A percentile compares a stretch with the other conserved stretches of the same genome.
phyloP scores from a whole-genome alignment of 1,284 basidiomycete genomes.

The Melampsora larici-populina region DNA sequence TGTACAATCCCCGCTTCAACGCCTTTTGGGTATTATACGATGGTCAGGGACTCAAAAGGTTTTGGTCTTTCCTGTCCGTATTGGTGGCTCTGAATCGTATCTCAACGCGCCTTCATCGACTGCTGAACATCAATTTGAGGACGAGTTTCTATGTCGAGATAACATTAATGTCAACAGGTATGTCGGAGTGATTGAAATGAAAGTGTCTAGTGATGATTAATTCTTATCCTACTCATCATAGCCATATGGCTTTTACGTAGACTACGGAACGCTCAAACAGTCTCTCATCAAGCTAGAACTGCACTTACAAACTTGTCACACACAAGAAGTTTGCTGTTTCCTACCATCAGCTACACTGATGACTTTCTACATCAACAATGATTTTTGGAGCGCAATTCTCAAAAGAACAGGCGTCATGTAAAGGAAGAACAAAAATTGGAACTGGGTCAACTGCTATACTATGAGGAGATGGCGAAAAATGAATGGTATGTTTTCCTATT shows the following conservation, averaged over 20 bases:
- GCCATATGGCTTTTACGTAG: background rate
- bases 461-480: background rate
- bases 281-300: background rate
- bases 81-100: background rate
- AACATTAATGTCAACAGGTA: background rate
- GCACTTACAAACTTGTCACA: background rate
- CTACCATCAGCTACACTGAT: background rate
- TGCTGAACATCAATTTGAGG: background rate
- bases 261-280: background rate
- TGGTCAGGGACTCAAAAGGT: background rate
- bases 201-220: too few relatives aligned
- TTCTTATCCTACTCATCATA: background rate
- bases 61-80: background rate
- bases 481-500: background rate
- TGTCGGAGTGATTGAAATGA: too few relatives aligned
- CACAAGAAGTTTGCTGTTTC: background rate
- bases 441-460: background rate
- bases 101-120: background rate
- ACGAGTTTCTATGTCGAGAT: background rate
- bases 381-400: background rate
- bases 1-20: slow-evolving; percentile 11
- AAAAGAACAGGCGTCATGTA: background rate
- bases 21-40: background rate
- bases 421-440: background rate
- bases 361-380: slow-evolving; percentile 3